phyloP scores from a whole-genome alignment of 148 eudicot genomes.

The Cornus controversa region DNA sequence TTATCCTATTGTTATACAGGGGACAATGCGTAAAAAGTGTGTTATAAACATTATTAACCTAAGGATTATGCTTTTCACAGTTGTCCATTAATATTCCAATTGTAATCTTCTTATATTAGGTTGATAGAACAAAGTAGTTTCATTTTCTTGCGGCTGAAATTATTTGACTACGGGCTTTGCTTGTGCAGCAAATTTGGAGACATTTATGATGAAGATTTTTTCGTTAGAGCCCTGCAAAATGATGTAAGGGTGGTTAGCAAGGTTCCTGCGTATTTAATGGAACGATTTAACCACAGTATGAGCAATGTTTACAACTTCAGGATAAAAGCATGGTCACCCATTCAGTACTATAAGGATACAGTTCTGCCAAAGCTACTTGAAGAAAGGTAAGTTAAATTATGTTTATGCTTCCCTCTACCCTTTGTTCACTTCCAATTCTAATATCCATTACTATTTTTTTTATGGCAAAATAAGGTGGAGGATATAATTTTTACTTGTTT shows the following conservation, averaged over 20 bases:
- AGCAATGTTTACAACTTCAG: conserved; percentile 90
- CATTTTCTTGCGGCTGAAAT: conserved; percentile 5
- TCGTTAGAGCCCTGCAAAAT: conserved; percentile 61
- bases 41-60: background rate
- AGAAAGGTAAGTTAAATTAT: conserved; percentile 70
- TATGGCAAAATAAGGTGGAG: background rate
- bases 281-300: conserved; percentile 82
- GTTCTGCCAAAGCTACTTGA: conserved; percentile 92
- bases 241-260: conserved; percentile 76
- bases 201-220: conserved; percentile 80
- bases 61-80: background rate
- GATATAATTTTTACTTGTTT: background rate
- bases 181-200: conserved; percentile 88
- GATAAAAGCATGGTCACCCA: conserved; percentile 89
- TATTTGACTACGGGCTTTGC: background rate
- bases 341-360: conserved; percentile 71
- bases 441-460: background rate
- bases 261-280: conserved; percentile 87
- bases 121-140: background rate
- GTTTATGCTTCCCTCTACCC: background rate
- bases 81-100: background rate
- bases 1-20: background rate
- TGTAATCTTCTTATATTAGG: background rate
- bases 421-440: background rate
- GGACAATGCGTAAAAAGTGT: conserved; percentile 4